Evolutionary conservation across 1,139 yeast species (phyloP).

Genomic region (Pichia sp.): DNA sequence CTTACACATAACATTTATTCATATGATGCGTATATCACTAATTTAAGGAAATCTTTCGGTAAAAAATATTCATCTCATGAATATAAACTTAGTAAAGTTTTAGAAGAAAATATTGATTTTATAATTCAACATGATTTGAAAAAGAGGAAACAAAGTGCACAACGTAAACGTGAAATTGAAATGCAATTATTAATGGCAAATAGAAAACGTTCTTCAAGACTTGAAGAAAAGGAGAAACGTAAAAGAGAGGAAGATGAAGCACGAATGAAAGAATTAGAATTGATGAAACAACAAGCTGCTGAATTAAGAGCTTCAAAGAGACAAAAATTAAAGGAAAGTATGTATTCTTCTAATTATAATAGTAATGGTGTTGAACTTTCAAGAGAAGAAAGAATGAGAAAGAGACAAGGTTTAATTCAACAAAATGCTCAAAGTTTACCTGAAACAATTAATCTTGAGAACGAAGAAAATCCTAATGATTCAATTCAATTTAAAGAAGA

Average conservation of each 20-base stretch:
- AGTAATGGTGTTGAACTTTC: conserved; percentile 21
- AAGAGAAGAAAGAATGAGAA: conserved; percentile 39
- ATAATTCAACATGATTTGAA: conserved; percentile 32
- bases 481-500: background rate
- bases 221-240: conserved; percentile 47
- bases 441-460: background rate
- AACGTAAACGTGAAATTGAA: conserved; percentile 44
- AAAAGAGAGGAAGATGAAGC: conserved; percentile 39
- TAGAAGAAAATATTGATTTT: conserved; percentile 22
- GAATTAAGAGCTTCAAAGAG: conserved; percentile 33
- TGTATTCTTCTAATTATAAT: conserved; percentile 10
- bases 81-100: conserved; percentile 17
- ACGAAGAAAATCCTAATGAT: background rate
- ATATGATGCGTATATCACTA: conserved; percentile 21
- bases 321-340: conserved; percentile 33
- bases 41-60: conserved; percentile 29
- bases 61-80: conserved; percentile 22
- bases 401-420: conserved; percentile 22
- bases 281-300: conserved; percentile 28
- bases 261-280: conserved; percentile 35
- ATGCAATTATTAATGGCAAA: conserved; percentile 47
- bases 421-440: background rate
- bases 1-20: conserved; percentile 30
- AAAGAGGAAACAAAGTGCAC: conserved; percentile 39
- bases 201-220: conserved; percentile 43